phyloP scores from a whole-genome alignment of 352 stramenopile species.

The Pythium chondricola region DNA sequence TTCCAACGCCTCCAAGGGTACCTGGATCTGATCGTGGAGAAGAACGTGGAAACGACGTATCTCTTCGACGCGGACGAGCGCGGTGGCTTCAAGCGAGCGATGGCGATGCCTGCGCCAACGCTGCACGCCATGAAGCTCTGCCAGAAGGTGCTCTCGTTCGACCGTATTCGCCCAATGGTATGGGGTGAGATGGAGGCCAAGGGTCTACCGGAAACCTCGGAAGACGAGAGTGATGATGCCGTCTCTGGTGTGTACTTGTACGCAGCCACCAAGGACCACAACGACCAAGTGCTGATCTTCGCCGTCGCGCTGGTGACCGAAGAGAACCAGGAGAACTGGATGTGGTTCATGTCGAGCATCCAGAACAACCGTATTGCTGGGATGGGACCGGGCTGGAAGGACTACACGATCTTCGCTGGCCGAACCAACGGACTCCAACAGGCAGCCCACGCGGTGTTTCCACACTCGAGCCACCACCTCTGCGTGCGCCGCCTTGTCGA shows the following conservation, averaged over 20 bases:
- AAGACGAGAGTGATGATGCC: constrained; percentile 59
- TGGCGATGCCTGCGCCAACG: constrained; percentile 52
- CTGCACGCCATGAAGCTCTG: constrained; percentile 49
- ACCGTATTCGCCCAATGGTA: constrained; percentile 37
- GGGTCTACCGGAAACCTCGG: constrained; percentile 30
- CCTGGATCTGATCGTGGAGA: constrained; percentile 51
- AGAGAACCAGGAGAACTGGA: constrained; percentile 66
- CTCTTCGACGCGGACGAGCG: constrained; percentile 44
- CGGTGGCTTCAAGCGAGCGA: constrained; percentile 48
- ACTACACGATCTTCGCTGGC: constrained; percentile 65
- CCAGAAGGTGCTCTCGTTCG: constrained; percentile 55
- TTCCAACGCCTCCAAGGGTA: constrained; percentile 68
- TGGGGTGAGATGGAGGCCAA: constrained; percentile 30
- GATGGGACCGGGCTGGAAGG: constrained; percentile 28
- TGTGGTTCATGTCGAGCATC: constrained; percentile 60
- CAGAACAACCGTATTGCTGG: constrained; percentile 32
- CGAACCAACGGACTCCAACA: constrained; percentile 43
- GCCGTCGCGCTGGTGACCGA: constrained; percentile 58
- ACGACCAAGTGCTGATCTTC: constrained; percentile 61
- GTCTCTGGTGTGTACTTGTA: constrained; percentile 73
- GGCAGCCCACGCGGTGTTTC: constrained; percentile 45
- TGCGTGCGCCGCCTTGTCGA: constrained; percentile 72
- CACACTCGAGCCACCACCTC: constrained; percentile 54
- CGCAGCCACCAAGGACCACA: constrained; percentile 66
- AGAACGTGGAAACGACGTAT: constrained; percentile 57